These are phyloP conservation scores for Pleodorina starrii DNA, from an alignment of 139 green algal species.

Conservation along the genomic window DNA sequence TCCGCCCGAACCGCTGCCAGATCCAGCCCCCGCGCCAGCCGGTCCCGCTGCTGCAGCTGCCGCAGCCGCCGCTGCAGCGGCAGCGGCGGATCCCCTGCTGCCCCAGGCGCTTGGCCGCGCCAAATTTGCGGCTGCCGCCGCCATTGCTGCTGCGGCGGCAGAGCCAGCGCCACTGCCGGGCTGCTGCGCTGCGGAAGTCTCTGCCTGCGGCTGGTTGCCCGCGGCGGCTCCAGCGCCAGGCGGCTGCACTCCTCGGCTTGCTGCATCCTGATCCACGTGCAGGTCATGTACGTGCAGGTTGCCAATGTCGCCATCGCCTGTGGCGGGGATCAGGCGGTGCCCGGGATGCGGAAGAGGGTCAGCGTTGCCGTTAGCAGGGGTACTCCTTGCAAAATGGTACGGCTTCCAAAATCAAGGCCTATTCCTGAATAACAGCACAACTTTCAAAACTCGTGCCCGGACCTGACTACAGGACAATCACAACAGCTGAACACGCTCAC, in stretches of 20 bases:
- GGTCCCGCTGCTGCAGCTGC: conserved; percentile 26
- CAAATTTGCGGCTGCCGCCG: conserved; percentile 15
- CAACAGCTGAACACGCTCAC: too few relatives aligned
- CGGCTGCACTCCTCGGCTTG: too few relatives aligned
- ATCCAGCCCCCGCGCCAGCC: conserved; percentile 20
- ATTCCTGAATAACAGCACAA: too few relatives aligned
- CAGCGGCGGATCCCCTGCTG: not conserved
- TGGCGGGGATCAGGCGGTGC: too few relatives aligned
- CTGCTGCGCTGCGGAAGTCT: not conserved
- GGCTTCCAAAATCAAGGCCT: too few relatives aligned
- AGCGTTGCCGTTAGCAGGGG: too few relatives aligned
- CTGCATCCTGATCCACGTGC: conserved; percentile 72
- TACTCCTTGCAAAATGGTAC: too few relatives aligned
- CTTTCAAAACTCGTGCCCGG: too few relatives aligned
- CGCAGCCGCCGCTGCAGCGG: not conserved
- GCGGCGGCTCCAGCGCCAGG: not conserved
- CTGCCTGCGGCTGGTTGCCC: not conserved
- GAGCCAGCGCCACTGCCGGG: not conserved
- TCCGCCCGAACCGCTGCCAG: conserved; percentile 27
- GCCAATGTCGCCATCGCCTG: conserved; percentile 52
- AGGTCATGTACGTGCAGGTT: conserved; percentile 84
- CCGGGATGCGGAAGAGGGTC: too few relatives aligned
- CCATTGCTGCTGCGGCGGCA: conserved; percentile 2
- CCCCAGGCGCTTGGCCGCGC: not conserved
- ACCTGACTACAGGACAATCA: too few relatives aligned